Evolutionary conservation across 1,139 yeast genomes (phyloP), one percentile per base, ranked within the genome.

Genomic region (Yamadazyma conglobata): DNA sequence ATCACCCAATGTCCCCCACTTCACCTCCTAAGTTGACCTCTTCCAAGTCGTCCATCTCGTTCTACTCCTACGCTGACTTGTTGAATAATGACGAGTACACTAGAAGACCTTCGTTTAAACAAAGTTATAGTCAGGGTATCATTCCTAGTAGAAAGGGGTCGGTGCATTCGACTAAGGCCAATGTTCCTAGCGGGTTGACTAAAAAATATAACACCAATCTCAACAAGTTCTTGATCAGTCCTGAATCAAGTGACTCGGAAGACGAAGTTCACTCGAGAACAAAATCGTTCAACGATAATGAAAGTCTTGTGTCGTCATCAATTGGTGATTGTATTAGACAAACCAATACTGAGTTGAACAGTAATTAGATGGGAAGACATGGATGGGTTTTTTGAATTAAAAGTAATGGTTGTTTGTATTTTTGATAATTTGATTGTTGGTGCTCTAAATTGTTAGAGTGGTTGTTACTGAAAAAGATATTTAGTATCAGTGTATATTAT

Each of bases 61-160:
- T 84, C 53, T 82, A 77, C 50, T 79, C 89, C 4, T 85, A 81
- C 52, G 94, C 91, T 4, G 95, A 85, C 46, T 72, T 85, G 70
- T 70, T 84, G 39, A 72, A 65, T 43, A 77, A 71, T 47, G 88
- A 81, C 50, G 84, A 67, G 51, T 61, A 59, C 38, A 60, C 72
- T 23, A 70, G 80, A 50, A 69, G 85, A 52, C 86, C 86, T 14
- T 67, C 79, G 12, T 58, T 60, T 44, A 58, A 55, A 30, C 57
- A 52, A 25, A 50, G 60, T 12, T 54, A 53, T 40, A 51, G 60
- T 16, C 64, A 57, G 29, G 59, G 61, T 3, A 35, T 48, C 10
- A 45, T 56, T 12, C 64, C 66, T 19, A 50, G 59, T 24, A 32
- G 47, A 18, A 44, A 42, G 23, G 40, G 35, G 30, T 40, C 45